These are phyloP conservation scores for Stachybotrys elegans DNA, from an alignment of 2,329 filamentous ascomycete genomes.

Conservation along the genomic window DNA sequence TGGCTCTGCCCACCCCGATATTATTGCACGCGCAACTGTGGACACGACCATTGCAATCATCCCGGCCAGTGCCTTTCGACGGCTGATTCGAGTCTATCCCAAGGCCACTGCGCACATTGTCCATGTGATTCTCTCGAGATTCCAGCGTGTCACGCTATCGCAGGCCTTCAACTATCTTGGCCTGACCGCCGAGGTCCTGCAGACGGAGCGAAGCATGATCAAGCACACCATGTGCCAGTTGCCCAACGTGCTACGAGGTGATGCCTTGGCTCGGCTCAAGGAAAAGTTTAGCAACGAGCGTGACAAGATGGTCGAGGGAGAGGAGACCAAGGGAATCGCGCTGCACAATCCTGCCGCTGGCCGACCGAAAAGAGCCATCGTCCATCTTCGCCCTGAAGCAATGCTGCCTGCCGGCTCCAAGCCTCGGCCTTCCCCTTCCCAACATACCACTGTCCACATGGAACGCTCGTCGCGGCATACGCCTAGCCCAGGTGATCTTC, in stretches of 20 bases:
- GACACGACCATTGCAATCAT: constrained; percentile 99
- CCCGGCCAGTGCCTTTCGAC: constrained; percentile 88
- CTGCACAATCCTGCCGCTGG: constrained; percentile 73
- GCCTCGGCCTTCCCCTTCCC: constrained; percentile 38
- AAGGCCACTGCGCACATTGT: constrained; percentile 97
- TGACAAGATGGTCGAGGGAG: constrained; percentile 74
- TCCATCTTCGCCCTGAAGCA: constrained; percentile 73
- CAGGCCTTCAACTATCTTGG: constrained; percentile 95
- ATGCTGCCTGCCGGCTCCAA: constrained; percentile 61
- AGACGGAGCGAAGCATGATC: constrained; percentile 91
- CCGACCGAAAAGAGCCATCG: constrained; percentile 66
- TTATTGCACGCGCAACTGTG: constrained; percentile 90
- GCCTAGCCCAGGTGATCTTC: constrained; percentile 69
- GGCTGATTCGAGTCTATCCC: constrained; percentile 88
- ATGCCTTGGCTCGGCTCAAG: constrained; percentile 77
- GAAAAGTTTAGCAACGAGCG: constrained; percentile 86
- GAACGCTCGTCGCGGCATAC: constrained; percentile 40
- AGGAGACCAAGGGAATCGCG: constrained; percentile 83
- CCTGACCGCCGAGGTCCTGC: constrained; percentile 82
- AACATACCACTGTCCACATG: constrained; percentile 33
- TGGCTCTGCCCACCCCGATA: constrained; percentile 89
- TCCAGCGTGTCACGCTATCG: constrained; percentile 89
- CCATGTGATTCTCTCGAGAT: constrained; percentile 89
- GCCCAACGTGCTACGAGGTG: constrained; percentile 82
- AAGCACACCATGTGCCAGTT: constrained; percentile 88